Evolutionary conservation across 2,329 filamentous ascomycete genomes (phyloP), one percentile per base, ranked within the genome.

Genomic region (Cercospora sesami): DNA sequence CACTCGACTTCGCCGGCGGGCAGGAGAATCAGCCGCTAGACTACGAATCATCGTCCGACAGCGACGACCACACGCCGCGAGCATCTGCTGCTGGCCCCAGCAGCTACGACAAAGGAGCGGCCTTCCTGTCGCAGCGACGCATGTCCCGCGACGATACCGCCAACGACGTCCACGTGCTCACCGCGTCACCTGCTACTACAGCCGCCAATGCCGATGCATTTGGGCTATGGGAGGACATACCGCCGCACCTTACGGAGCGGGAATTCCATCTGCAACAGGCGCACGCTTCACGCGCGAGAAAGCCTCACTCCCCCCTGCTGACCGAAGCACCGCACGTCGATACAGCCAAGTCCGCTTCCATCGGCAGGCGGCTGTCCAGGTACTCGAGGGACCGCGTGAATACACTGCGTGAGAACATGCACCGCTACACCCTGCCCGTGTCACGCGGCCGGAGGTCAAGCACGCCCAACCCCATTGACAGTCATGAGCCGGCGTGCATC

Each of bases 131-230:
- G 16, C 39, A 61, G 28, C 60, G 65, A 26, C 67, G 71, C 28
- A 45, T 75, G 62, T 75, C 75, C 28, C 73, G 75, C 66, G 75
- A 76, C 66, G 74, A 76, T 48, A 75, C 75, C 21, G 73, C 73
- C 31, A 72, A 72, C 62, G 73, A 74, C 65, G 51, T 75, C 42
- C 74, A 73, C 59, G 62, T 69, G 59, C 26, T 71, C 42, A 66
- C 66, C 45, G 57, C 10, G 57, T 65, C 58, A 65, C 33, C 28
- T 64, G 51, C 60, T 23, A 14, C 45, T 21, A 51, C 45, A 14
- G 48, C 30, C 31, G 62, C 18, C 48, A 30, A 21, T 21, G 62
- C 62, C 12, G 62, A 55, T 42, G 51, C 48, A 5, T 62, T 48
- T 31, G 60, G 60, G 26, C 16, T 64, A 23, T 64, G 33, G 18